These are phyloP conservation scores for Trichoderma sp. DNA, from an alignment of 2,329 filamentous ascomycete species.

Conservation along the genomic window DNA sequence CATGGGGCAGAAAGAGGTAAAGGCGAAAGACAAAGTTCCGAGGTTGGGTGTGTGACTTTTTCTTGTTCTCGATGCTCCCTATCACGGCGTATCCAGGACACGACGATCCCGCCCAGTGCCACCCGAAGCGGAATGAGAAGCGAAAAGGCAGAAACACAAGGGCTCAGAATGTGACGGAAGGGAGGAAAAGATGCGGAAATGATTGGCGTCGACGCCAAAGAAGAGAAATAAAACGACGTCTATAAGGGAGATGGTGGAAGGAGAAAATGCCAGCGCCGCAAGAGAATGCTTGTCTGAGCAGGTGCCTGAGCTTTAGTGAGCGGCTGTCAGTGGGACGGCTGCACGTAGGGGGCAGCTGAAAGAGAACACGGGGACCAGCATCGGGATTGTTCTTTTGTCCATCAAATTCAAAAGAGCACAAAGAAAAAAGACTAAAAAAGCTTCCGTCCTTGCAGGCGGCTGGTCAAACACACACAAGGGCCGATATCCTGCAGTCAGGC, in stretches of 20 bases:
- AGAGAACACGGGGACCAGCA: neutral
- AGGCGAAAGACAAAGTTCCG: neutral
- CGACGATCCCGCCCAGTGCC: slow-evolving; percentile 22
- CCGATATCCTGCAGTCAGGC: neutral
- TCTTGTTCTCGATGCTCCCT: neutral
- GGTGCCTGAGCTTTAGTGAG: neutral
- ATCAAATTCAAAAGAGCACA: neutral
- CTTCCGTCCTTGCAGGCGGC: slow-evolving; percentile 5
- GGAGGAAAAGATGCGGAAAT: neutral
- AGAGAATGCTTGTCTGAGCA: neutral
- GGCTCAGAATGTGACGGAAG: neutral
- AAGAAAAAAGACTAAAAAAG: neutral
- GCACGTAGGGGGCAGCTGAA: neutral
- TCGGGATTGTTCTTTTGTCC: neutral
- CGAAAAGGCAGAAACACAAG: slow-evolving; percentile 22
- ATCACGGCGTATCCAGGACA: slow-evolving; percentile 5
- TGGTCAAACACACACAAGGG: slow-evolving; percentile 10
- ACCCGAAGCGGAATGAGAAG: slow-evolving; percentile 25
- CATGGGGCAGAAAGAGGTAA: neutral
- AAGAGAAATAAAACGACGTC: neutral
- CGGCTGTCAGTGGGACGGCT: neutral
- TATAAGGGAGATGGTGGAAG: neutral
- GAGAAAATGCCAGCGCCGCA: neutral
- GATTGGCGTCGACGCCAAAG: slow-evolving; percentile 12
- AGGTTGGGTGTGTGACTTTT: slow-evolving; percentile 12